These are phyloP conservation scores for Rhodotorula paludigena DNA, from an alignment of 768 basidiomycete genomes.

Conservation along the genomic window DNA sequence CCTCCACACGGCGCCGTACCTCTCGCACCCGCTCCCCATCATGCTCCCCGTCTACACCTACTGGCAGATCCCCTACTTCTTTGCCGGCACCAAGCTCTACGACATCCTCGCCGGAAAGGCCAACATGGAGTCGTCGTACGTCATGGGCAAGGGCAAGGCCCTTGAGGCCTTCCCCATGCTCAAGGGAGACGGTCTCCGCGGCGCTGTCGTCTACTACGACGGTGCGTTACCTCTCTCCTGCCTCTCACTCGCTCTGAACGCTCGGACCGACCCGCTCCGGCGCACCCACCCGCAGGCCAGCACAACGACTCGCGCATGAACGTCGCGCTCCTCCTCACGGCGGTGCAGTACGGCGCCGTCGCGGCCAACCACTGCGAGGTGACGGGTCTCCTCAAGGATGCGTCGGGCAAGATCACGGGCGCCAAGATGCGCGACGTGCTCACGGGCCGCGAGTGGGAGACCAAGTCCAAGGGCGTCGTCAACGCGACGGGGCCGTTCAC, in stretches of 20 bases:
- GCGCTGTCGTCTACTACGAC: slow-evolving; percentile 95
- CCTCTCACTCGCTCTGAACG: not conserved
- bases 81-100: slow-evolving; percentile 83
- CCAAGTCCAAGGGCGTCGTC: slow-evolving; percentile 83
- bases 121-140: slow-evolving; percentile 91
- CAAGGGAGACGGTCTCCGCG: slow-evolving; percentile 82
- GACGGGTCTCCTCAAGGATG: slow-evolving; percentile 63
- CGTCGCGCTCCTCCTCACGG: slow-evolving; percentile 86
- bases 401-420: slow-evolving; percentile 58
- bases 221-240: slow-evolving; percentile 51
- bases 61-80: slow-evolving; percentile 97
- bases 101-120: slow-evolving; percentile 90
- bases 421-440: slow-evolving; percentile 74
- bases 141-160: slow-evolving; percentile 91
- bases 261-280: not conserved
- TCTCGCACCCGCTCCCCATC: slow-evolving; percentile 87
- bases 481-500: slow-evolving; percentile 96
- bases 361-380: slow-evolving; percentile 89
- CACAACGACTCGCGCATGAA: slow-evolving; percentile 99
- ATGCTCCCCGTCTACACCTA: slow-evolving; percentile 95
- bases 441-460: slow-evolving; percentile 73
- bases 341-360: slow-evolving; percentile 81
- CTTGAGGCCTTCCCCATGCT: slow-evolving; percentile 95
- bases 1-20: slow-evolving; percentile 89
- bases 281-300: slow-evolving; percentile 58